Conservation (phyloP, 177 flowering plant genomes). For the Vitis hybrid region DNA sequence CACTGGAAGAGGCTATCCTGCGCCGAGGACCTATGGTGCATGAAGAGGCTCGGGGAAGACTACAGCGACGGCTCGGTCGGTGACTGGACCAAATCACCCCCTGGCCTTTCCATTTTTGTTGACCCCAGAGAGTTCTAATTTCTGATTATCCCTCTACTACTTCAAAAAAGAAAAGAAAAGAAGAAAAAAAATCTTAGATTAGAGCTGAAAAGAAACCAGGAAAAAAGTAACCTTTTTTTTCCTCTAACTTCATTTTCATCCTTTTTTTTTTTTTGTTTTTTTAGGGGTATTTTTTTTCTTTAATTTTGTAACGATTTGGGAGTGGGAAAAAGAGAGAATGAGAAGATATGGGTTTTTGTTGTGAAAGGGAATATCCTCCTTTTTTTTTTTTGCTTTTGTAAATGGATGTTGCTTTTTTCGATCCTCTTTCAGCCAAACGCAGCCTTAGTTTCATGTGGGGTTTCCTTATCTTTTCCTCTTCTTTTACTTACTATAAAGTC, state of each 20-base stretch:
- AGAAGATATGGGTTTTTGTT: constrained; percentile 21
- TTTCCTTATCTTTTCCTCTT: neutral
- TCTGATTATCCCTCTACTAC: neutral
- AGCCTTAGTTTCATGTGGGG: constrained; percentile 16
- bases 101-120: constrained; percentile 82
- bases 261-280: too few species aligned
- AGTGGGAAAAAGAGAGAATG: constrained; percentile 9
- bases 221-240: neutral
- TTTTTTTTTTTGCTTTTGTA: constrained; percentile 16
- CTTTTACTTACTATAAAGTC: neutral
- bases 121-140: constrained; percentile 84
- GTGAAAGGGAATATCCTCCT: constrained; percentile 22
- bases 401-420: constrained; percentile 30
- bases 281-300: neutral
- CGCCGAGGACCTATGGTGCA: constrained; percentile 92
- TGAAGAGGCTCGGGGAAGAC: constrained; percentile 79
- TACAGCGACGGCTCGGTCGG: constrained; percentile 82
- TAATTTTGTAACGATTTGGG: neutral
- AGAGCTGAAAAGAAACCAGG: neutral
- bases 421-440: constrained; percentile 18
- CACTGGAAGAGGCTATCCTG: constrained; percentile 87
- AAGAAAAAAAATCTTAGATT: neutral
- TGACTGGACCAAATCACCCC: constrained; percentile 91
- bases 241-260: neutral
- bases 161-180: neutral